A percentile compares a stretch with the other conserved stretches of the same genome.
Evolutionary conservation across 306 rosid genomes (phyloP).

Genomic region (Abrus precatorius): DNA sequence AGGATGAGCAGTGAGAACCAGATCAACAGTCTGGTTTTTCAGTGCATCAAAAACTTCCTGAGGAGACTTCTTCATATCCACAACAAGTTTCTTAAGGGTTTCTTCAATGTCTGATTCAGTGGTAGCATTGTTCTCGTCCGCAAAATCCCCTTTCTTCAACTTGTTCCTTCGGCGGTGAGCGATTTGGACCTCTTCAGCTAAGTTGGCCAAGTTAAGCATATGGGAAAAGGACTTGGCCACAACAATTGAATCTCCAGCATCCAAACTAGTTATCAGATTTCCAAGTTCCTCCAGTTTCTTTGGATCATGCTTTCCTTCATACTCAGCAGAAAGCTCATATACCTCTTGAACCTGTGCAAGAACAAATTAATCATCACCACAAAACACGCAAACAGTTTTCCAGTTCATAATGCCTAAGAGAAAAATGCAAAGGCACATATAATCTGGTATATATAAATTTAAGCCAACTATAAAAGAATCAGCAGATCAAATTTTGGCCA

Average conservation of each 20-base stretch:
- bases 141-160: constrained; percentile 83
- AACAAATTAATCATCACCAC: constrained; percentile 29
- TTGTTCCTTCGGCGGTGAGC: constrained; percentile 84
- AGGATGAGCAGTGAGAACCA: constrained; percentile 97
- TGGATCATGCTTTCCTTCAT: constrained; percentile 82
- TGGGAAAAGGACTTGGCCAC: constrained; percentile 87
- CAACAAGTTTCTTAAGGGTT: constrained; percentile 87
- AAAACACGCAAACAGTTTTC: background rate
- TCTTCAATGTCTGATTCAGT: constrained; percentile 96
- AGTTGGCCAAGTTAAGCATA: constrained; percentile 96
- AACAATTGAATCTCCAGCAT: constrained; percentile 93
- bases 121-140: constrained; percentile 83
- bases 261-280: constrained; percentile 81
- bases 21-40: constrained; percentile 92
- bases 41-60: constrained; percentile 89
- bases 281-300: constrained; percentile 83
- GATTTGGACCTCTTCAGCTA: constrained; percentile 97
- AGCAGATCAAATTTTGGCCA: background rate
- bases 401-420: background rate
- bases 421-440: constrained; percentile 5
- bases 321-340: constrained; percentile 93
- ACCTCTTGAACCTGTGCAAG: constrained; percentile 81
- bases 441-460: background rate
- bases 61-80: constrained; percentile 73
- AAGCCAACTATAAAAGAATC: background rate